A percentile compares a stretch with the other conserved stretches of the same genome.
Evolutionary conservation across 805 yeast species (phyloP).

Genomic region (Candida hungchunana): DNA sequence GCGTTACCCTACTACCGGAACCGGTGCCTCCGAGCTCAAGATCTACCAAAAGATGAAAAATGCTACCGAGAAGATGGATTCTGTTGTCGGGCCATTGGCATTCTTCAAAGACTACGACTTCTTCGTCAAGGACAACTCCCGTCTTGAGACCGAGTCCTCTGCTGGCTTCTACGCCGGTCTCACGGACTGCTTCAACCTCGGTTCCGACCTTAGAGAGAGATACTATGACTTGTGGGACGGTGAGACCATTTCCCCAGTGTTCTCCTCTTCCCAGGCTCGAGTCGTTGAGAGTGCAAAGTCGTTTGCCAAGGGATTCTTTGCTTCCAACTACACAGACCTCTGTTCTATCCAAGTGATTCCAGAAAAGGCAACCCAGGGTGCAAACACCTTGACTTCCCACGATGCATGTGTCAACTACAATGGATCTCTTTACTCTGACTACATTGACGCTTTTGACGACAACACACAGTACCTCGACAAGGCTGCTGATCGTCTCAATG

Average conservation of each 20-base stretch:
- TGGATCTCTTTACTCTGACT: slow-evolving; percentile 17
- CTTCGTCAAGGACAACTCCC: slow-evolving; percentile 37
- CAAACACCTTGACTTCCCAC: slow-evolving; percentile 46
- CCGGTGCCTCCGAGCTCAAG: slow-evolving; percentile 22
- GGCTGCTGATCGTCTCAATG: slow-evolving; percentile 56
- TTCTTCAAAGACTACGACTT: slow-evolving; percentile 54
- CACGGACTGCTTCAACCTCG: slow-evolving; percentile 39
- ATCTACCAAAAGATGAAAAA: slow-evolving; percentile 32
- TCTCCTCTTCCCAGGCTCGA: slow-evolving; percentile 44
- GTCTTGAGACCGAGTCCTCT: slow-evolving; percentile 37
- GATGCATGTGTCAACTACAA: slow-evolving; percentile 39
- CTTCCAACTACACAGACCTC: slow-evolving; percentile 33
- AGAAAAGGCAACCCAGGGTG: slow-evolving; percentile 42
- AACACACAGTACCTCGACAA: slow-evolving; percentile 37
- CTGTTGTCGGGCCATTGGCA: slow-evolving; percentile 44
- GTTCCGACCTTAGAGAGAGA: slow-evolving; percentile 39
- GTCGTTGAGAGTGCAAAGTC: slow-evolving; percentile 42
- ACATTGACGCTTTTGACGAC: slow-evolving; percentile 19
- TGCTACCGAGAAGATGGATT: slow-evolving; percentile 28
- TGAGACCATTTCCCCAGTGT: slow-evolving; percentile 38
- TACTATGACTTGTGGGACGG: slow-evolving; percentile 39
- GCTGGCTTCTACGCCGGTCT: slow-evolving; percentile 45
- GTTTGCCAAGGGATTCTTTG: slow-evolving; percentile 48
- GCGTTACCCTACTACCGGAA: slow-evolving; percentile 56
- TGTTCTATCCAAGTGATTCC: slow-evolving; percentile 32